Percentiles rank a stretch among this genome's conserved stretches.
phyloP scores from a whole-genome alignment of 192 early-diverging fungal species.

The Backusella sp. region DNA sequence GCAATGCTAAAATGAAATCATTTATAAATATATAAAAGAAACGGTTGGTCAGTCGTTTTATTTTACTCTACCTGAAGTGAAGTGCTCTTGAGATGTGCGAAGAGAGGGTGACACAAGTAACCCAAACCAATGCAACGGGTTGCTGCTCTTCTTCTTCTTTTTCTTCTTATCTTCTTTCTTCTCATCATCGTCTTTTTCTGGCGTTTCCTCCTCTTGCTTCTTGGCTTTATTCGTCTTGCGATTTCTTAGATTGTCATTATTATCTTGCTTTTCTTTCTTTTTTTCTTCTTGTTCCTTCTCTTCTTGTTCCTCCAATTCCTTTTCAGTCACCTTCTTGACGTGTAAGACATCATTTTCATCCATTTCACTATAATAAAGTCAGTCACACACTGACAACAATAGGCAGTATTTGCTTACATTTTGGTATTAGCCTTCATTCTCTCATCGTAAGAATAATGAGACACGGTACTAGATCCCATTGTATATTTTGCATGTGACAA shows the following conservation, averaged over 20 bases:
- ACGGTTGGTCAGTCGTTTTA: not conserved
- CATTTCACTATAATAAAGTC: not conserved
- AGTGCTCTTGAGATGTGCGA: slow-evolving; percentile 36
- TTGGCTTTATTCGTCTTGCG: not conserved
- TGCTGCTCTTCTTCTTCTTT: slow-evolving; percentile 17
- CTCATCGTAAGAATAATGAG: slow-evolving; percentile 40
- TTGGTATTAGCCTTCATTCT: slow-evolving; percentile 39
- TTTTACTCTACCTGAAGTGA: slow-evolving; percentile 32
- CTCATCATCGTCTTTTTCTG: not conserved
- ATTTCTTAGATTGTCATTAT: not conserved
- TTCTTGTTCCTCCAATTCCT: not conserved
- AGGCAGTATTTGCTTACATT: slow-evolving; percentile 22
- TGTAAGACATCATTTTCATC: not conserved
- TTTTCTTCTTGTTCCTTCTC: not conserved
- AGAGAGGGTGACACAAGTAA: slow-evolving; percentile 42
- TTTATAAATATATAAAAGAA: not conserved
- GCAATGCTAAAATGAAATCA: not conserved
- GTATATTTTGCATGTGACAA: slow-evolving; percentile 48
- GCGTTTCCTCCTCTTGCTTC: not conserved
- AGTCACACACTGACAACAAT: not conserved
- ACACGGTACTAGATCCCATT: slow-evolving; percentile 39
- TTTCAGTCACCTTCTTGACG: not conserved
- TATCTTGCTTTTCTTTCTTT: not conserved
- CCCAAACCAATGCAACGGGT: slow-evolving; percentile 49
- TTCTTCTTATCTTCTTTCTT: not conserved